Evolutionary conservation across 2,329 filamentous ascomycete species (phyloP), one percentile per base, ranked within the genome.

Genomic region (Arthrobotrys sinensis): DNA sequence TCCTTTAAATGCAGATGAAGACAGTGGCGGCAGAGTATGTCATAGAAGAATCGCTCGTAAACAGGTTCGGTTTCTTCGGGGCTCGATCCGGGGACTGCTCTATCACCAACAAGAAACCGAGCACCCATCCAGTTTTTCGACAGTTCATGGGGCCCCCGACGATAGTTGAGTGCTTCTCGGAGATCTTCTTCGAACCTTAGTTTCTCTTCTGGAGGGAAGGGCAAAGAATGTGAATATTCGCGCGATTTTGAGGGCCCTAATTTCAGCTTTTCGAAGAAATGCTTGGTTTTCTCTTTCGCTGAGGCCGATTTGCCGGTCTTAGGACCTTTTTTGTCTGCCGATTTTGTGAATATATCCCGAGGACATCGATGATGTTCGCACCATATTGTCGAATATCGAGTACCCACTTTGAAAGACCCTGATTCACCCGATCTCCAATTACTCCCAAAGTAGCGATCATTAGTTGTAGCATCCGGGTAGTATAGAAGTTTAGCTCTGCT

Each of bases 51-150:
- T 7, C 24, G 11, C 19, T 57, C 38, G n/a, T 48, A 55, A 4
- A 34, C 64, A 32, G 16, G 36, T n/a, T 38, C n/a, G 34, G 2
- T 36, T 24, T 19, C 36, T 16, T 32, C 1, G 12, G 24, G 0
- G 12, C 6, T 11, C 2, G 0, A 28, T 21, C 28, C n/a, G 5
- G 52, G 11, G 21, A 5, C 38, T 5, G 5, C 12, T 32, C 52
- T 21, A n/a, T 38, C 34, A 0, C 66, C 66, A n/a, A 46, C 66
- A 12, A 62, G 40, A 43, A 70, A 62, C 16, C 66, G 57, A 24
- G 40, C 38, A 11, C 36, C n/a, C 53, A 62, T 70, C 53, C 53
- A 69, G 14, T 48, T 38, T n/a, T 24, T 43, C 10, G 52, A 38
- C 3, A 57, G 4, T 38, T 57, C 32, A 38, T 53, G 12, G 3